Base-by-base conservation (phyloP, 352 stramenopile genomes). In the Phytophthora citrophthora region DNA sequence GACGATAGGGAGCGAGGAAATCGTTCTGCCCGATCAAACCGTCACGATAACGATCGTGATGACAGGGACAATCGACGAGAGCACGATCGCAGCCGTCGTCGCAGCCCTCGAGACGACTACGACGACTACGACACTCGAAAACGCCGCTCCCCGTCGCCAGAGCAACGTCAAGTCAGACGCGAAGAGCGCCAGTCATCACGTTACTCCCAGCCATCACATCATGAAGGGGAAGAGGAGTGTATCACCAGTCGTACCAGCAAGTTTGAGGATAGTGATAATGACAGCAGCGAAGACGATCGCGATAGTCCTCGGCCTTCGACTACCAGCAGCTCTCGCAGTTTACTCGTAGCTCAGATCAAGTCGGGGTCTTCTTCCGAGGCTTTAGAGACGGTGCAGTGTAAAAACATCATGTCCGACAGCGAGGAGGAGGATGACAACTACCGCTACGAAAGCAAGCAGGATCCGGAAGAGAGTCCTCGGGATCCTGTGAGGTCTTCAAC, bases 271-370 rank as follows among this genome's bases (percentile, higher is more conserved):
- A 57, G 43, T 40, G 67, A 79, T 24, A 61, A 65, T n/a, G 70
- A 70, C 8, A 74, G 66, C 12, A 79, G 63, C 31, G 68, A 79
- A 46, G 60, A 81, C 20, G 61, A 70, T 24, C 32, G 41, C n/a
- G 54, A 70, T n/a, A 72, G 63, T 45, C 40, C 44, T 54, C 66
- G 61, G 0, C 49, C 64, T 1, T 78, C 55, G 27, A 70, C 69
- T 7, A 70, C 70, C 16, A 75, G 70, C 44, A 74, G 57, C 23
- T 64, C 38, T 36, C 64, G 58, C 8, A 79, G 61, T 16, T 65
- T 88, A 4, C 64, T 89, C 16, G 78, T 91, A 6, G 77, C 82
- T 20, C 79, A 84, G 51, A 89, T 89, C 68, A 91, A 89, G 41
- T 75, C 76, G 0, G 50, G 76, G 0, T 80, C 74, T 29, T 65